Base-by-base conservation (phyloP, 352 stramenopile genomes). In the Nothophytophthora sp. region DNA sequence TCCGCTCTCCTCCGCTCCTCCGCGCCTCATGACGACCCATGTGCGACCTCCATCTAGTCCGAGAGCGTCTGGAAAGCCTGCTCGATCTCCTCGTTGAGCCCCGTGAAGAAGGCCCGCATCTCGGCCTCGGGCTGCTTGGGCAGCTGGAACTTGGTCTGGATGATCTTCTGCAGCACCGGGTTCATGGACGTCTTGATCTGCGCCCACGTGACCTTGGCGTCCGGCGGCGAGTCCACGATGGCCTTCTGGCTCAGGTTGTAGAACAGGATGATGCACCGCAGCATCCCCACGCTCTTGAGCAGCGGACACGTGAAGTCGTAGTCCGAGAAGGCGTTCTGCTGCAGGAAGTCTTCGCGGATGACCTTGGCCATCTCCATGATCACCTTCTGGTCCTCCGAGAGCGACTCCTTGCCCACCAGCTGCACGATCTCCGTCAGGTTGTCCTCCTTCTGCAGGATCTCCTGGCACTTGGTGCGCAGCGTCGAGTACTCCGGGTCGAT, bases 331-430 rank as follows among this genome's bases (percentile, higher is more conserved):
- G 98, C 97, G 69, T 99, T 99, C 66, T 99, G 98, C 71, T 99
- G 96, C 56, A 99, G 68, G 81, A 98, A 99, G 84, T 99, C 98
- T 71, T 99, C 98, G 66, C 97, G 96, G 58, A 99, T 98, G 67
- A 99, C 97, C 73, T 99, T 98, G 60, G 98, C 97, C 46, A 99
- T 79, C 76, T 99, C 98, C 91, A 99, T 99, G 38, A 99, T 92
- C 28, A 99, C 96, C 80, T 99, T 99, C 73, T 99, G 97, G 74
- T 99, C 97, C 69, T 99, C 97, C 28, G 95, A 99, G 9, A 99
- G 82, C 51, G 93, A 99, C 66, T 99, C 98, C 74, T 99, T 99
- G 61, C 98, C 98, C 24, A 99, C 98, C 39, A 99, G 88, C 79
- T 99, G 98, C 36, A 99, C 98, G 71, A 99, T 99, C 67, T 99